Evolutionary conservation across 345 rosid species (phyloP).

Genomic region (Lepidium africanum): DNA sequence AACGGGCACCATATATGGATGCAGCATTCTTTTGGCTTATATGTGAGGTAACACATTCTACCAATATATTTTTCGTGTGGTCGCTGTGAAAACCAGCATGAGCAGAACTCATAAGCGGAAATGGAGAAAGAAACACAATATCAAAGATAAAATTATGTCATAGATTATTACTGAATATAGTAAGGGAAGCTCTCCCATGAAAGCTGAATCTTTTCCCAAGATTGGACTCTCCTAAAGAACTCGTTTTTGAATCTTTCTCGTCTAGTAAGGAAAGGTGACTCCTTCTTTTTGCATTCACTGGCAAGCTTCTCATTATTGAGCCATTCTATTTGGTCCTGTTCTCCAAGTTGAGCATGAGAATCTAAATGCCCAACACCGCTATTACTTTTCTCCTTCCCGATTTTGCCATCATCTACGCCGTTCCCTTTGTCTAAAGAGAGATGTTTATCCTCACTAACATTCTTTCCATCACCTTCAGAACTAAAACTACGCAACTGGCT

Average conservation of each 20-base stretch:
- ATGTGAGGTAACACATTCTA: constrained; percentile 87
- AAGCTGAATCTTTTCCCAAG: constrained; percentile 85
- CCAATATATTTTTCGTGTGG: constrained; percentile 58
- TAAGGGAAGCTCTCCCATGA: constrained; percentile 97
- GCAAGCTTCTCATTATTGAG: constrained; percentile 67
- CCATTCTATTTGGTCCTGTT: constrained; percentile 96
- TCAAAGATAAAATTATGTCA: not conserved
- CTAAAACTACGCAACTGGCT: constrained; percentile 53
- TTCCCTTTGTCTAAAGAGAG: constrained; percentile 42
- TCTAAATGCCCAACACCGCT: constrained; percentile 35
- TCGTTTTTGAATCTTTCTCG: constrained; percentile 75
- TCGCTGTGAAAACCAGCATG: constrained; percentile 40
- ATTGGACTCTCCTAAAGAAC: constrained; percentile 67
- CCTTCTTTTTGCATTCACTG: constrained; percentile 65
- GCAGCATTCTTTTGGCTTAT: constrained; percentile 55
- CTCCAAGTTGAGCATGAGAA: constrained; percentile 74
- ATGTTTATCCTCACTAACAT: constrained; percentile 63
- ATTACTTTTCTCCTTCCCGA: constrained; percentile 21
- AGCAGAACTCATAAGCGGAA: constrained; percentile 2
- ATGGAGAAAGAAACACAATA: not conserved
- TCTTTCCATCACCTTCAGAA: constrained; percentile 81
- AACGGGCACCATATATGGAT: constrained; percentile 59
- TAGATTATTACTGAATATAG: constrained; percentile 60
- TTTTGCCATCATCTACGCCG: constrained; percentile 39
- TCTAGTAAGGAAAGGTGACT: constrained; percentile 65